Evolutionary conservation across 2,329 filamentous ascomycete species (phyloP), one percentile per base, ranked within the genome.

Genomic region (Verticillium isaacii): DNA sequence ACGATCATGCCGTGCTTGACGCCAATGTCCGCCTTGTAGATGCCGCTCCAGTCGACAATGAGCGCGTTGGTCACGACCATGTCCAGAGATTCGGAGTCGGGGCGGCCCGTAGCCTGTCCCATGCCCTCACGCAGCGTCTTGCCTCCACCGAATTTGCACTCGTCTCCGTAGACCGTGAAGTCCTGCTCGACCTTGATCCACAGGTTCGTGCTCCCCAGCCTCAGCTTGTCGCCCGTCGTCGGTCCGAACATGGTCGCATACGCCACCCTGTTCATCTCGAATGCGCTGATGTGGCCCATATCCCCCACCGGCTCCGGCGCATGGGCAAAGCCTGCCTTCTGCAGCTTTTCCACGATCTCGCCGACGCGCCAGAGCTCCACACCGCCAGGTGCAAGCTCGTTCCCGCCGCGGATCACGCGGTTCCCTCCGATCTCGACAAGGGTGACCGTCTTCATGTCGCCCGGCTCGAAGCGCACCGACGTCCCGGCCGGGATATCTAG

Each of bases 1-100:
- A 89, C 88, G 69, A 98, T 97, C 45, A 90, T 73, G 2, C 94
- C 93, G 67, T 93, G 77, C 75, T 96, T 97, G 74, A 98, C 88
- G 32, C 94, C 94, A 72, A 98, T 96, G 74, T 98, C 94, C 6
- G 93, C 94, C 78, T 98, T 98, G 82, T 92, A 96, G 71, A 98
- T 97, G 57, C 94, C 94, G 1, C 85, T 89, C 85, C 90, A 96
- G 77, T 98, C 94, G 23, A 98, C 83, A 41, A 98, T 89, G 66
- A 98, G 78, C 5, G 93, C 94, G 70, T 97, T 98, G 1, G 89
- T 92, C 63, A 98, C 86, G 29, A 97, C 91, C 56, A 94, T 85
- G 73, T 98, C 94, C 62, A 97, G 78, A 29, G 86, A 87, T 29
- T 93, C 87, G 2, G 82, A 80, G 68, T 94, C 89, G 0, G 84